Conservation (phyloP, 768 basidiomycete species). For the Russula dissimulans region DNA sequence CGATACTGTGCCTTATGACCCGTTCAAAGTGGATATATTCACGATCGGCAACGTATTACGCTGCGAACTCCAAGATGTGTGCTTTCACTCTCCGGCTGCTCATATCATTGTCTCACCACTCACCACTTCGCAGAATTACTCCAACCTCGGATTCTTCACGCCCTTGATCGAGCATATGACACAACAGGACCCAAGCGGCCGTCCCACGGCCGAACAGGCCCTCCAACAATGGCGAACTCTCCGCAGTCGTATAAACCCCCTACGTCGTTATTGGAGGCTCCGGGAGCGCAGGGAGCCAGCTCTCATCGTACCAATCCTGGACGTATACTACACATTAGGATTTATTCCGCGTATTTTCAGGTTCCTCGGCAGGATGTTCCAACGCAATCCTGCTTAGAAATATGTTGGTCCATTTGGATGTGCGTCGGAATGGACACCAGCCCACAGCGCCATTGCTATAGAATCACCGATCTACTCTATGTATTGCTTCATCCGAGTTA, state of each 20-base stretch:
- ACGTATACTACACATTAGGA: neutral
- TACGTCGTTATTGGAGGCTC: slow-evolving; percentile 1
- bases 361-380: neutral
- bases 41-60: slow-evolving; percentile 5
- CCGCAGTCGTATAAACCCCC: neutral
- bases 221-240: neutral
- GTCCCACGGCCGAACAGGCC: neutral
- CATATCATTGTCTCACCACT: neutral
- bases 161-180: slow-evolving; percentile 1
- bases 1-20: slow-evolving; percentile 8
- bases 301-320: neutral
- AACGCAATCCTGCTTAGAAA: neutral
- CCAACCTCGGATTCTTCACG: neutral
- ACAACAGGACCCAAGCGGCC: neutral
- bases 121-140: neutral
- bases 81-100: neutral
- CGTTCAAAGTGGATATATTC: slow-evolving; percentile 19
- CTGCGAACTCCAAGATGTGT: neutral
- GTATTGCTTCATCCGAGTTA: neutral
- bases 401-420: neutral
- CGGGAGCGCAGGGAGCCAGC: neutral
- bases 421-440: neutral
- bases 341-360: neutral
- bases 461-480: neutral
- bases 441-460: neutral